Percentiles rank a stretch among this genome's conserved stretches.
phyloP scores from a whole-genome alignment of 495 filamentous ascomycete genomes.

The Tirmania nivea region DNA sequence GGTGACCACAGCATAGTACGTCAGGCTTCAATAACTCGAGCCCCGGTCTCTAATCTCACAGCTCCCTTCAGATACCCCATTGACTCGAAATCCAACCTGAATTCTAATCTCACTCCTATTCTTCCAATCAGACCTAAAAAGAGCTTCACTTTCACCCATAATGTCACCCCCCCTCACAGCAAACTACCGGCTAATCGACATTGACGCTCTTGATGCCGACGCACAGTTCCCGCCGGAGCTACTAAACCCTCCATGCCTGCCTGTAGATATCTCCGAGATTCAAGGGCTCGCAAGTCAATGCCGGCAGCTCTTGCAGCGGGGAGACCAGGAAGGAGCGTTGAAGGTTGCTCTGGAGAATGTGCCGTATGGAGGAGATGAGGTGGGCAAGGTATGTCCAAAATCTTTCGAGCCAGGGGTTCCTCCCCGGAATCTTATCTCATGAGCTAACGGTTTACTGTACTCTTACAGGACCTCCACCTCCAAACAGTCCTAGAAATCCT shows the following conservation, averaged over 20 bases:
- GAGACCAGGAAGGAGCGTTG: conserved; percentile 46
- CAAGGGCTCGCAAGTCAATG: conserved; percentile 36
- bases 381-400: background rate
- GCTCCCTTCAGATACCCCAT: too few relatives aligned
- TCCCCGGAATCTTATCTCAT: too few relatives aligned
- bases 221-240: conserved; percentile 46
- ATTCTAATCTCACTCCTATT: too few relatives aligned
- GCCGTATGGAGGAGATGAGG: conserved; percentile 48
- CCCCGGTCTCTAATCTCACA: too few relatives aligned
- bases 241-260: conserved; percentile 35
- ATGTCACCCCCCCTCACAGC: conserved; percentile 4
- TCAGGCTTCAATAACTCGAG: too few relatives aligned
- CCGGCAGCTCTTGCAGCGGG: conserved; percentile 44
- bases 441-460: too few relatives aligned
- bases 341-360: conserved; percentile 42
- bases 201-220: conserved; percentile 53
- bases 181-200: conserved; percentile 51
- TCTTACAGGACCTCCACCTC: conserved; percentile 38
- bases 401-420: too few relatives aligned
- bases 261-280: conserved; percentile 35
- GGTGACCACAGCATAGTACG: too few relatives aligned
- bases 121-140: too few relatives aligned
- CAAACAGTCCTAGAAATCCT: conserved; percentile 48
- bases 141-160: background rate
- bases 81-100: too few relatives aligned